phyloP scores from a whole-genome alignment of 768 basidiomycete genomes.

The Collybia sp. region DNA sequence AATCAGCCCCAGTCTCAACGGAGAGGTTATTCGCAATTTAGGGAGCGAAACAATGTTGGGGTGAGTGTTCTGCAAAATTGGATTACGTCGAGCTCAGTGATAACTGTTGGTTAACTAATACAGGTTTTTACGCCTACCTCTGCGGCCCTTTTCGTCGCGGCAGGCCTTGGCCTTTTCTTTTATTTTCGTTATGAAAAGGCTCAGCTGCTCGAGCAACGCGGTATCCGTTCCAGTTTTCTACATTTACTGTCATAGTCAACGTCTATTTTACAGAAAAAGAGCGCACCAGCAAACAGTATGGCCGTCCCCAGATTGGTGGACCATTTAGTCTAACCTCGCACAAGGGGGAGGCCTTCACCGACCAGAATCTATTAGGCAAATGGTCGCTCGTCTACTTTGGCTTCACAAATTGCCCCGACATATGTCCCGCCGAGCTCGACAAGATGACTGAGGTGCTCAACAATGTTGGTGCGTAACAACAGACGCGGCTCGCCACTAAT shows the following conservation, averaged over 20 bases:
- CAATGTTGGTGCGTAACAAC: conserved; percentile 50
- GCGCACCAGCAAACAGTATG: conserved; percentile 65
- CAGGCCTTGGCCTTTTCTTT: conserved; percentile 76
- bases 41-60: conserved; percentile 29
- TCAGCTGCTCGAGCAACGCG: conserved; percentile 68
- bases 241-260: conserved; percentile 2
- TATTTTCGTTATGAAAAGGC: conserved; percentile 91
- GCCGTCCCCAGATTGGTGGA: conserved; percentile 87
- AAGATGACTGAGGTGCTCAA: conserved; percentile 82
- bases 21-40: conserved; percentile 20
- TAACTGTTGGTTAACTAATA: conserved; percentile 1
- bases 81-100: background rate
- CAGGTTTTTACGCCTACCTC: conserved; percentile 92
- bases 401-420: conserved; percentile 99
- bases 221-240: conserved; percentile 35
- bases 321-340: conserved; percentile 77
- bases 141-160: conserved; percentile 77
- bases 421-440: conserved; percentile 97
- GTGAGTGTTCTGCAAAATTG: conserved; percentile 13
- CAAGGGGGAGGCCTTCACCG: conserved; percentile 67
- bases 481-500: background rate
- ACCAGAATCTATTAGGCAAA: conserved; percentile 80
- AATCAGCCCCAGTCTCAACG: background rate
- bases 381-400: conserved; percentile 96
- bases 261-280: conserved; percentile 56